Conservation (phyloP, 345 rosid species). For the Ailanthus altissimus region DNA sequence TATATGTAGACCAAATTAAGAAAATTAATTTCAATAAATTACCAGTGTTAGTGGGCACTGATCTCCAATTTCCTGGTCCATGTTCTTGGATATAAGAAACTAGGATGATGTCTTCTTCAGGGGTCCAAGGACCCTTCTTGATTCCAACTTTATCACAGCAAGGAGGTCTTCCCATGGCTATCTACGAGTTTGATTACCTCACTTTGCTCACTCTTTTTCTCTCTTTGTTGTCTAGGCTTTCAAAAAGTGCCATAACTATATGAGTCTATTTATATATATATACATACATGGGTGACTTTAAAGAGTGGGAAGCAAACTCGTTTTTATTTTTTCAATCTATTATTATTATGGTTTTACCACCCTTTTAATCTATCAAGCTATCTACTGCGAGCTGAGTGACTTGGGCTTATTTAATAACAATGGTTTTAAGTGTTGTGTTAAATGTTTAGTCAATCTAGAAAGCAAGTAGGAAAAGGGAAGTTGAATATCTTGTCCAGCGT, state of each 20-base stretch:
- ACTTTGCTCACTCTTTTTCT: conserved; percentile 13
- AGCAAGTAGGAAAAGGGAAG: conserved; percentile 27
- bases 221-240: conserved; percentile 21
- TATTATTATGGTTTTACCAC: neutral
- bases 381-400: conserved; percentile 25
- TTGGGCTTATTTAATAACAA: neutral
- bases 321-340: neutral
- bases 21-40: neutral
- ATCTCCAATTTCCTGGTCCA: conserved; percentile 98
- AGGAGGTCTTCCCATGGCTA: conserved; percentile 89
- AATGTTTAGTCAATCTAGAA: conserved; percentile 28
- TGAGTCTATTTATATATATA: conserved; percentile 29
- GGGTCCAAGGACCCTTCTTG: conserved; percentile 99
- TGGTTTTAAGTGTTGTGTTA: neutral
- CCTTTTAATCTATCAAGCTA: neutral
- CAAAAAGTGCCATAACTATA: conserved; percentile 29
- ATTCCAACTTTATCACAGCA: conserved; percentile 85
- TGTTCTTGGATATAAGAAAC: conserved; percentile 94
- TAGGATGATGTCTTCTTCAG: conserved; percentile 90
- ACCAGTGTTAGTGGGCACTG: conserved; percentile 95
- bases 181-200: neutral
- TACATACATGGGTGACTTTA: conserved; percentile 28
- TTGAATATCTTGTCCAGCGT: conserved; percentile 8
- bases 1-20: neutral
- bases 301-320: conserved; percentile 28